phyloP scores from a whole-genome alignment of 164 flowering plant species.

The Cinnamomum micranthum region DNA sequence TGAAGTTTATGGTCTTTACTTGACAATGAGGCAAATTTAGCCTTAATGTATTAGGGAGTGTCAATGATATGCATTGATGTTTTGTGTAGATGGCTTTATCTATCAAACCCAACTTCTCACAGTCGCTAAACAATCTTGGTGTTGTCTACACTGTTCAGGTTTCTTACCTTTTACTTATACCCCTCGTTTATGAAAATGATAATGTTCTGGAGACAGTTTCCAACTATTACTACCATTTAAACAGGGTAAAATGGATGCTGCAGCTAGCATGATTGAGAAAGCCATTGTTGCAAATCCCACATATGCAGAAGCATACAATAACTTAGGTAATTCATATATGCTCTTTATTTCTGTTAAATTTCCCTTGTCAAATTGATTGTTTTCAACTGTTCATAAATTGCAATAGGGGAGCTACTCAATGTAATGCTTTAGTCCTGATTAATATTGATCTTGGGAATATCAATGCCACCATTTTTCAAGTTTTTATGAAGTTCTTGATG shows the following conservation, averaged over 20 bases:
- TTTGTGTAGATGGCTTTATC: constrained; percentile 82
- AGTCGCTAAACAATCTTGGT: constrained; percentile 97
- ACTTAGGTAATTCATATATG: constrained; percentile 55
- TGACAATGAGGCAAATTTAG: neutral
- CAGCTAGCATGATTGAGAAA: constrained; percentile 96
- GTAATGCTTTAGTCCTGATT: neutral
- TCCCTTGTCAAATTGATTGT: neutral
- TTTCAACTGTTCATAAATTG: neutral
- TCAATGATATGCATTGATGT: neutral
- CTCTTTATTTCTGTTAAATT: neutral
- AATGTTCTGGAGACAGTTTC: constrained; percentile 1
- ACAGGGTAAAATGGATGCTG: constrained; percentile 99
- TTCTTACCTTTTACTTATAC: constrained; percentile 4
- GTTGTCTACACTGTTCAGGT: constrained; percentile 99
- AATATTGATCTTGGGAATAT: too few relatives aligned
- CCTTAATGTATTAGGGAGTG: constrained; percentile 2
- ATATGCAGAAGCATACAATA: constrained; percentile 98
- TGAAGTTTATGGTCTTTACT: too few relatives aligned
- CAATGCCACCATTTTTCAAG: too few relatives aligned
- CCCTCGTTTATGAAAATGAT: neutral
- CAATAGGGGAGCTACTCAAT: neutral
- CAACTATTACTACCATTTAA: neutral
- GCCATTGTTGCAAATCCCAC: constrained; percentile 97
- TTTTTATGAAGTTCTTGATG: too few relatives aligned
- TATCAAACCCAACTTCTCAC: constrained; percentile 94